Evolutionary conservation across 148 eudicot species (phyloP).

Genomic region (Dianthus caryophyllus): DNA sequence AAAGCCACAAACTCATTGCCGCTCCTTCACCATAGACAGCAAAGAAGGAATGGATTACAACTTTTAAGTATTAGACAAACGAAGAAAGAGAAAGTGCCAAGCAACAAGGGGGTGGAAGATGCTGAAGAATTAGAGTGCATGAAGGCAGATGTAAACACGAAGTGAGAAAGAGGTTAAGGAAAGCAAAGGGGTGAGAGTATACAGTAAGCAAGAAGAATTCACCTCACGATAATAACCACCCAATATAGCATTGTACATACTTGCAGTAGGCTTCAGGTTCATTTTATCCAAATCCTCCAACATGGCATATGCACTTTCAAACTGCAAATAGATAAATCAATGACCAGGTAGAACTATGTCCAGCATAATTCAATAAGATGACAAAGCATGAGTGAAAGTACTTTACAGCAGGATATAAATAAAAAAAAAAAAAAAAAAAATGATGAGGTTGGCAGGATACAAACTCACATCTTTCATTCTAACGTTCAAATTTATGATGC

Average conservation of each 20-base stretch:
- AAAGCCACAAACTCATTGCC: not conserved
- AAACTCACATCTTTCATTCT: slow-evolving; percentile 89
- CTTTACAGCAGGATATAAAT: not conserved
- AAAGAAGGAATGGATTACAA: not conserved
- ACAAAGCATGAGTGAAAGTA: slow-evolving; percentile 6
- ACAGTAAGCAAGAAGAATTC: not conserved
- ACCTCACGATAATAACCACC: slow-evolving; percentile 73
- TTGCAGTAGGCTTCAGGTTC: slow-evolving; percentile 45
- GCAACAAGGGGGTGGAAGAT: not conserved
- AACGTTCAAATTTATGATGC: slow-evolving; percentile 56
- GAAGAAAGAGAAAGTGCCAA: not conserved
- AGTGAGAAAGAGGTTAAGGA: not conserved
- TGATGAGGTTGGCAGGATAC: slow-evolving; percentile 3
- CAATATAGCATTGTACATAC: slow-evolving; percentile 72
- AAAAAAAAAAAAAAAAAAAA: too few species aligned
- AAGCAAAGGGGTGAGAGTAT: not conserved
- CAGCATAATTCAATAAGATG: not conserved
- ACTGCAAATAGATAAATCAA: slow-evolving; percentile 39
- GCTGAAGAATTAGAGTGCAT: not conserved
- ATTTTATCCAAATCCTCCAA: slow-evolving; percentile 44
- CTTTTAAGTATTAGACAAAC: not conserved
- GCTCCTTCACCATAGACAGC: not conserved
- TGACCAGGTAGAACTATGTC: not conserved
- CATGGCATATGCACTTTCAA: slow-evolving; percentile 63
- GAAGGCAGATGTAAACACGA: not conserved